A percentile compares a stretch with the other conserved stretches of the same genome.
These are phyloP conservation scores for Fusarium lateritium DNA, from an alignment of 2,329 filamentous ascomycete species.

Conservation along the genomic window DNA sequence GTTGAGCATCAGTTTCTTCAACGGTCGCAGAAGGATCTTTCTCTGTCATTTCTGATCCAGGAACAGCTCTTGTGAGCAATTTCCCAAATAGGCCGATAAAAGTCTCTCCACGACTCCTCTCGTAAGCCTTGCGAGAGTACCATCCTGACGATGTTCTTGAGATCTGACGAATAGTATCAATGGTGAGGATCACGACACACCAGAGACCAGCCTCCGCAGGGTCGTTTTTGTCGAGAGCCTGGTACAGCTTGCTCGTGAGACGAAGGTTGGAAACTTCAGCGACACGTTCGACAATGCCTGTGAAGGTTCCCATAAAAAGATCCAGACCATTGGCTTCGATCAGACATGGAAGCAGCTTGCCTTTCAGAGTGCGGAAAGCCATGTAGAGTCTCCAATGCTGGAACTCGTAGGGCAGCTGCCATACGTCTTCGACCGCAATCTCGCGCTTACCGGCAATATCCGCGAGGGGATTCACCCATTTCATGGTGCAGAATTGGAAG, in stretches of 20 bases:
- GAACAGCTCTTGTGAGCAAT: slow-evolving; percentile 56
- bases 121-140: slow-evolving; percentile 88
- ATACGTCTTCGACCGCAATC: slow-evolving; percentile 84
- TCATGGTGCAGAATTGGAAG: slow-evolving; percentile 88
- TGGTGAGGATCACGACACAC: slow-evolving; percentile 55
- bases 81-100: slow-evolving; percentile 58
- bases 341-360: slow-evolving; percentile 79
- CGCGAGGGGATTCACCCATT: slow-evolving; percentile 85
- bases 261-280: slow-evolving; percentile 58
- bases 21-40: slow-evolving; percentile 47
- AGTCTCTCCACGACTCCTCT: slow-evolving; percentile 82
- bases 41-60: slow-evolving; percentile 57
- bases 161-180: slow-evolving; percentile 54
- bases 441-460: slow-evolving; percentile 73
- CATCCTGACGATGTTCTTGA: slow-evolving; percentile 68
- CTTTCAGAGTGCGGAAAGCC: slow-evolving; percentile 79
- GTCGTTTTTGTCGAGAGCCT: slow-evolving; percentile 51
- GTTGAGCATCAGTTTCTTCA: neutral
- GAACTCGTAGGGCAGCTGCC: slow-evolving; percentile 84
- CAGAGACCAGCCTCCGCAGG: slow-evolving; percentile 54
- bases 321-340: slow-evolving; percentile 85
- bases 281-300: slow-evolving; percentile 70
- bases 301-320: slow-evolving; percentile 74
- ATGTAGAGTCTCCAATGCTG: slow-evolving; percentile 83
- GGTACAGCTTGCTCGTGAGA: slow-evolving; percentile 56